phyloP scores from a whole-genome alignment of 192 early-diverging fungal genomes.

The Allomyces javanicus region DNA sequence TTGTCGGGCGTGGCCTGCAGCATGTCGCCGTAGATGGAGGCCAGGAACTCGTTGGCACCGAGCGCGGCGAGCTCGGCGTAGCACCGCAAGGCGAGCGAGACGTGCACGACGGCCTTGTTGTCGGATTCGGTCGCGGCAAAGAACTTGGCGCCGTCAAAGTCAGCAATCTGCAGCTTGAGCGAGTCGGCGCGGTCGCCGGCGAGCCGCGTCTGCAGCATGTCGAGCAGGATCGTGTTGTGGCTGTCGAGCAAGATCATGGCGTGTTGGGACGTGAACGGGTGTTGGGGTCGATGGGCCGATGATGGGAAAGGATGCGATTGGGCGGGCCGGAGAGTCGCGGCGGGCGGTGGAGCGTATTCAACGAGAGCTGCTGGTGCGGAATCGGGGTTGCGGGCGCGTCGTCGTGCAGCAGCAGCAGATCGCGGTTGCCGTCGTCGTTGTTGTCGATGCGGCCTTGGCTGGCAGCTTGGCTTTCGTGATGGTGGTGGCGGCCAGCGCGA shows the following conservation, averaged over 20 bases:
- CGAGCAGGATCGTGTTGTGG: conserved; percentile 37
- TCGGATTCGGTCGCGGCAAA: conserved; percentile 43
- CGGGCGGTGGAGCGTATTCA: too few relatives aligned
- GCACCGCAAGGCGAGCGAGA: conserved; percentile 75
- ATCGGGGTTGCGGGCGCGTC: too few relatives aligned
- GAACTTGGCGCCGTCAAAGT: conserved; percentile 95
- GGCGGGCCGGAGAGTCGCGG: too few relatives aligned
- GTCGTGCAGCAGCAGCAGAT: too few relatives aligned
- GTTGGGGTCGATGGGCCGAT: too few relatives aligned
- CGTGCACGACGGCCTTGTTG: conserved; percentile 26
- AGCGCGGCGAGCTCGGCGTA: conserved; percentile 55
- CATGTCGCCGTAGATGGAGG: conserved; percentile 58
- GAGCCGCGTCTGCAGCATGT: conserved; percentile 27
- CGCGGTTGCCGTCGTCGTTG: too few relatives aligned
- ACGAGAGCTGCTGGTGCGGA: too few relatives aligned
- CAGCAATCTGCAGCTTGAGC: conserved; percentile 64
- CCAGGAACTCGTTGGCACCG: conserved; percentile 68
- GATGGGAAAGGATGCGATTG: too few relatives aligned
- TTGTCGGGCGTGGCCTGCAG: conserved; percentile 33
- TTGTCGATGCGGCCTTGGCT: too few relatives aligned
- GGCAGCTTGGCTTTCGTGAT: too few relatives aligned
- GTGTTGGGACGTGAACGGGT: too few relatives aligned
- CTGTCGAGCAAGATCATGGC: conserved; percentile 41
- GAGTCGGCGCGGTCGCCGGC: conserved; percentile 45
- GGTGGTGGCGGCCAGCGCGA: too few relatives aligned